These are phyloP conservation scores for Emydomyces testavorans DNA, from an alignment of 2,329 filamentous ascomycete species.

Conservation along the genomic window DNA sequence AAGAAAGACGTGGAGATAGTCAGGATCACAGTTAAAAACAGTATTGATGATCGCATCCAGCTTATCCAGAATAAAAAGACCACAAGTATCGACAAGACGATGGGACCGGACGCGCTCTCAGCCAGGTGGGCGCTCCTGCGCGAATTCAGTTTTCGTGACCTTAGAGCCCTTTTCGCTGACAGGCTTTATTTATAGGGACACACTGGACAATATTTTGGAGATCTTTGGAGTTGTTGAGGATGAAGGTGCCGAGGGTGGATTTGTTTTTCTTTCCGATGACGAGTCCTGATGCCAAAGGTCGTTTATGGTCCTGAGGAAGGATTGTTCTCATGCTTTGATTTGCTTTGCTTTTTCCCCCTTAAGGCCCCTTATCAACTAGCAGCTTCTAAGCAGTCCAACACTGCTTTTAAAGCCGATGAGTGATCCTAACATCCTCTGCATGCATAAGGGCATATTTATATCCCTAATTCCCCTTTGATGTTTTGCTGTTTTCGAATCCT, in stretches of 20 bases:
- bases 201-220: conserved; percentile 9
- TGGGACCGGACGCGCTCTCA: conserved; percentile 19
- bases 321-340: not conserved
- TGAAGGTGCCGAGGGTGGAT: conserved; percentile 6
- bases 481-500: not conserved
- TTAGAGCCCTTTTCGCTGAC: conserved; percentile 2
- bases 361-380: not conserved
- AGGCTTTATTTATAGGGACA: conserved; percentile 8
- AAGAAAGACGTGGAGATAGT: conserved; percentile 47
- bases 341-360: not conserved
- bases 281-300: not conserved
- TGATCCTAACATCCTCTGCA: too few relatives aligned
- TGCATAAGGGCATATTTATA: not conserved
- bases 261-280: conserved; percentile 5
- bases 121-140: conserved; percentile 3
- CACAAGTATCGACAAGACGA: conserved; percentile 18
- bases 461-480: not conserved
- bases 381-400: not conserved
- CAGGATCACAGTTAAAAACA: conserved; percentile 45
- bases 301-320: not conserved
- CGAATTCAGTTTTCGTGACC: not conserved
- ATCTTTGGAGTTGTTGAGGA: conserved; percentile 14
- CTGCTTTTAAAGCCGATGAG: too few relatives aligned
- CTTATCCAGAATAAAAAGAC: conserved; percentile 47
- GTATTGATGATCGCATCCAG: conserved; percentile 48